Base-by-base conservation (phyloP, 192 early-diverging fungal genomes). In the Podila epigama region DNA sequence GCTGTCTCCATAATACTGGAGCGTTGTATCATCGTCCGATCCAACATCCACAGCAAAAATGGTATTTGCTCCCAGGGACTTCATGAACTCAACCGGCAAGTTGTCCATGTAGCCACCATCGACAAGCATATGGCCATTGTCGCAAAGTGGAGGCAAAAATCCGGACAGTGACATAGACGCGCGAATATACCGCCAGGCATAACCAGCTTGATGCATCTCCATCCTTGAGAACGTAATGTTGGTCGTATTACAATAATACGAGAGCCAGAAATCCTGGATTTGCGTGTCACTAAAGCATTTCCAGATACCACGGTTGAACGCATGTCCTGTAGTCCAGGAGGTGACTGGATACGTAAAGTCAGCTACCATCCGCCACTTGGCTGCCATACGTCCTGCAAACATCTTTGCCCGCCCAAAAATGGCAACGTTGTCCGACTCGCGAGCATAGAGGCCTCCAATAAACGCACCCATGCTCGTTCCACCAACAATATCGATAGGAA, bases 51-150 rank as follows among this genome's bases (percentile, higher is more conserved):
- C 88, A 0, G 97, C 97, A 89, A 99, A 93, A 50, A 98, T 92
- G 52, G 91, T 91, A 52, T 93, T 82, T 1, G 97, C 97, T 1
- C 96, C 96, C 50, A 94, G 79, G 39, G 84, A 84, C 66, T 86
- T 88, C 75, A 89, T 86, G 67, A 95, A 84, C 60, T 90, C 90
- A 4, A 96, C 98, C 0, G 98, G 98, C 63, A 99, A 80, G 78
- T 98, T 98, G 78, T 98, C 95, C 82, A 98, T 87, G 79, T 99
- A 99, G 5, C 98, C 98, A 58, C 98, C 98, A 71, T 99, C 98
- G 13, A 99, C 89, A n/a, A 99, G 81, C 91, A 99, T 90, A 68
- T 96, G 87, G 29, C 98, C 98, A 64, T 97, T 92, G 78, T 98
- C 95, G 70, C 94, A 98, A 36, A 99, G 82, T 0, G 98, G 98